Evolutionary conservation across 192 early-diverging fungal species (phyloP).

Genomic region (Backusella circina): DNA sequence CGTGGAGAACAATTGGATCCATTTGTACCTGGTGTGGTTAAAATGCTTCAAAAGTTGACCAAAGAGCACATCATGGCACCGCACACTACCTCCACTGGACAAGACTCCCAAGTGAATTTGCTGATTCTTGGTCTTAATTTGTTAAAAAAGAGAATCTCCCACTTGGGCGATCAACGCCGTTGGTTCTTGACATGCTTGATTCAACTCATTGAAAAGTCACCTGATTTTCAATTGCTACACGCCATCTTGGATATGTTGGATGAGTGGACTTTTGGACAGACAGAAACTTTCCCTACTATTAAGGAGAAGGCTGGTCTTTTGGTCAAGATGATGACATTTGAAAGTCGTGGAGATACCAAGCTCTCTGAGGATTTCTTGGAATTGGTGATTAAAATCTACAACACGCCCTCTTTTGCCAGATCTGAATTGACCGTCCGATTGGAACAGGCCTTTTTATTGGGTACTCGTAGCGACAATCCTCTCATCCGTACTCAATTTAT

Average conservation of each 20-base stretch:
- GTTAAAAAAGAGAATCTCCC: constrained; percentile 57
- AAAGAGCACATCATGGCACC: constrained; percentile 71
- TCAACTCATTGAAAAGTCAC: constrained; percentile 82
- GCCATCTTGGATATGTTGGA: constrained; percentile 80
- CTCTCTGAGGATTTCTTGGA: constrained; percentile 83
- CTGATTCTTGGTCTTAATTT: constrained; percentile 52
- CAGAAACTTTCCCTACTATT: constrained; percentile 89
- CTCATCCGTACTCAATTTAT: constrained; percentile 77
- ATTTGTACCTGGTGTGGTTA: constrained; percentile 76
- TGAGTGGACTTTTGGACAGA: constrained; percentile 81
- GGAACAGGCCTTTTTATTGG: constrained; percentile 93
- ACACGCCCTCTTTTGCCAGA: constrained; percentile 71
- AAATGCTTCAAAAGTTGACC: constrained; percentile 78
- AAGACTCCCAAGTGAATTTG: constrained; percentile 49
- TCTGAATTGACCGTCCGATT: constrained; percentile 91
- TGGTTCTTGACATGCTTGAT: constrained; percentile 78
- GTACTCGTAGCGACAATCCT: constrained; percentile 79
- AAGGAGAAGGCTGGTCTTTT: constrained; percentile 96
- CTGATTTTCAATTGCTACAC: constrained; percentile 67
- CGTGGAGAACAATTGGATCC: constrained; percentile 65
- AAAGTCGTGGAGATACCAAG: constrained; percentile 60
- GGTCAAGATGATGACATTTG: constrained; percentile 87
- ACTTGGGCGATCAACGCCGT: constrained; percentile 82
- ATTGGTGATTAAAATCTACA: constrained; percentile 92
- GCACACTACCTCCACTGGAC: constrained; percentile 28